Percentiles rank a stretch among this genome's conserved stretches.
phyloP scores from a whole-genome alignment of 2,329 filamentous ascomycete species.

The Trichoderma pleuroti region DNA sequence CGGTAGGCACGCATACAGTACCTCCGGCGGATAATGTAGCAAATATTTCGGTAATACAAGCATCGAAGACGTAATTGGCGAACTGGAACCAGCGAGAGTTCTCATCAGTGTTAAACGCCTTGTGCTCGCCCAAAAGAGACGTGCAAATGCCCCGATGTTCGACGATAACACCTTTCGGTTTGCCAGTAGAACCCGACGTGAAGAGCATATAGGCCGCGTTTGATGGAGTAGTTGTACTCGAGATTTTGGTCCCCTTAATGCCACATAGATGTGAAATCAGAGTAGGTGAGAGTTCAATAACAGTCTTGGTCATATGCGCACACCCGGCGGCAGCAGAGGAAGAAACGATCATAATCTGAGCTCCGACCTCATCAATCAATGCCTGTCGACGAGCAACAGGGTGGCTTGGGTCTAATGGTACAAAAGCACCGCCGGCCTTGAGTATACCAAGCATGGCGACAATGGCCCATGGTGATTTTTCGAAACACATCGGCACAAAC shows the following conservation, averaged over 20 bases:
- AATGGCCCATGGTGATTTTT: conserved; percentile 32
- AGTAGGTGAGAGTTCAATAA: neutral
- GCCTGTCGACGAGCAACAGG: neutral
- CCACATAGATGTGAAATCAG: neutral
- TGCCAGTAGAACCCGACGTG: conserved; percentile 6
- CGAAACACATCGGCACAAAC: conserved; percentile 32
- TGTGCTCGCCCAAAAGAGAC: neutral
- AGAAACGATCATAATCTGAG: conserved; percentile 7
- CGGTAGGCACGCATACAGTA: conserved; percentile 10
- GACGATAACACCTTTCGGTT: conserved; percentile 4
- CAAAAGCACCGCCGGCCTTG: conserved; percentile 29
- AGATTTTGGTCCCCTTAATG: neutral
- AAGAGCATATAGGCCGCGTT: conserved; percentile 6
- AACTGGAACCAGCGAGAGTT: conserved; percentile 18
- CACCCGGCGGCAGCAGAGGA: neutral
- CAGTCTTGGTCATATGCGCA: neutral
- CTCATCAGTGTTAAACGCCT: neutral
- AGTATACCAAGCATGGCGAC: conserved; percentile 32
- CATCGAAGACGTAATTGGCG: conserved; percentile 16
- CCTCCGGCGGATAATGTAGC: neutral
- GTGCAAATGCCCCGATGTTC: conserved; percentile 3
- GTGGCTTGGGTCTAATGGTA: conserved; percentile 18
- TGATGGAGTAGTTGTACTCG: neutral
- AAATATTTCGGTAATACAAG: conserved; percentile 13
- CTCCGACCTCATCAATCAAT: neutral